Base-by-base conservation (phyloP, 352 stramenopile genomes). In the Phytophthora palmivora region DNA sequence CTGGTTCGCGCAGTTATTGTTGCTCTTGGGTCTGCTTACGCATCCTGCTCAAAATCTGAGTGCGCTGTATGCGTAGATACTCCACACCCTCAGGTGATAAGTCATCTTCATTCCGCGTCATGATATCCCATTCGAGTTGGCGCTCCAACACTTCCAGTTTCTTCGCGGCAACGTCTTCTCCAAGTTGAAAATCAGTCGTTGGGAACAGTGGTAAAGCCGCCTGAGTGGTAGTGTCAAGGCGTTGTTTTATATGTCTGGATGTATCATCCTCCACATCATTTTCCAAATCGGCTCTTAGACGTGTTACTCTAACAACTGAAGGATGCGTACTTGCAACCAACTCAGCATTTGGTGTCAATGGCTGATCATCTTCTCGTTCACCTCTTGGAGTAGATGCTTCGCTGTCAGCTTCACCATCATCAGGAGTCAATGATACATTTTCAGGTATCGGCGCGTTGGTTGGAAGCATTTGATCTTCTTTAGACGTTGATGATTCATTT, bases 121-220 rank as follows among this genome's bases (percentile, higher is more conserved):
- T 63, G n/a, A 63, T 44, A n/a, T 58, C 22, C 32, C 53, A 21
- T 14, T 62, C 43, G 7, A 55, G 28, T 30, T 49, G 43, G 10
- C 46, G 54, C 22, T 62, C 32, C 54, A 62, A 42, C 22, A 62
- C 21, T 19, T 62, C 26, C 32, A 50, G 9, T 30, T 47, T 32
- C 24, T 57, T 47, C 15, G 41, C 19, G 21, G 28, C 38, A 34
- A 42, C 6, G 19, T 0, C 11, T 19, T 47, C 48, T 21, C 15
- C 7, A 9, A 57, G 2, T 19, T 18, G 49, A 24, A 3, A 15
- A 30, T 16, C 19, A 26, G 4, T 8, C 14, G 26, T 16, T 16
- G 10, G 12, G 26, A 10, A 14, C n/a, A 19, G 28, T 7, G 3
- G n/a, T 9, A 8, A 22, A 4, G 12, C 34, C 22, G 9, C 22